phyloP scores from a whole-genome alignment of 2,329 filamentous ascomycete genomes.

The Byssothecium circinans region DNA sequence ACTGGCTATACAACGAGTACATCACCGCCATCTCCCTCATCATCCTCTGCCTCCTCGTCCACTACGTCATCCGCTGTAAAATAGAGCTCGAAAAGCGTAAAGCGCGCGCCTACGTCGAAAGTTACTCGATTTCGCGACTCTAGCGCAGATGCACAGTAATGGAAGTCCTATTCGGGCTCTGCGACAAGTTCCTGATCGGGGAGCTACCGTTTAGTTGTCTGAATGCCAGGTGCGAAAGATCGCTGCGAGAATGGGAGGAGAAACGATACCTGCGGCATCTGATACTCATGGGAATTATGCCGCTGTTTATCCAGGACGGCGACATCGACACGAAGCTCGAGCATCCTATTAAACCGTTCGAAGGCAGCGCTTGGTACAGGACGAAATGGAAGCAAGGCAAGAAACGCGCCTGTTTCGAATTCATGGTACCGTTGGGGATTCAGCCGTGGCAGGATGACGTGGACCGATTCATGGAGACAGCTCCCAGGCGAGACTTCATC shows the following conservation, averaged over 20 bases:
- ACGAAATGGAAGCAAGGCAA: slow-evolving; percentile 13
- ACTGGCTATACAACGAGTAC: too few relatives aligned
- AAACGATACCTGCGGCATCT: slow-evolving; percentile 8
- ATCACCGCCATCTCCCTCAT: too few relatives aligned
- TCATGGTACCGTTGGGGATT: slow-evolving; percentile 17
- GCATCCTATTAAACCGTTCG: not conserved
- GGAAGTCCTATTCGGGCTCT: slow-evolving; percentile 5
- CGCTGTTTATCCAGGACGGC: slow-evolving; percentile 18
- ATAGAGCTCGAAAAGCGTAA: too few relatives aligned
- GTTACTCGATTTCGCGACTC: not conserved
- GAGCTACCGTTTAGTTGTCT: slow-evolving; percentile 8
- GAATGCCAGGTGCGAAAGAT: not conserved
- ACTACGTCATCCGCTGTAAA: too few relatives aligned
- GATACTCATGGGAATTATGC: slow-evolving; percentile 16
- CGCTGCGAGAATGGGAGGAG: not conserved
- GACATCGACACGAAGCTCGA: slow-evolving; percentile 2
- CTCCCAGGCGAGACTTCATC: not conserved
- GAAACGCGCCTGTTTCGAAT: slow-evolving; percentile 18
- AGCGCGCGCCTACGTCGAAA: not conserved
- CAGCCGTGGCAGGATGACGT: not conserved
- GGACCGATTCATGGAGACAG: not conserved
- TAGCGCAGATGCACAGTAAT: not conserved
- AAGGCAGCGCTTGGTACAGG: not conserved
- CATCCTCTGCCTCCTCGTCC: too few relatives aligned
- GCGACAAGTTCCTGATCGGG: slow-evolving; percentile 4